Conservation (phyloP, 306 rosid genomes). For the Corylus heterophylla region DNA sequence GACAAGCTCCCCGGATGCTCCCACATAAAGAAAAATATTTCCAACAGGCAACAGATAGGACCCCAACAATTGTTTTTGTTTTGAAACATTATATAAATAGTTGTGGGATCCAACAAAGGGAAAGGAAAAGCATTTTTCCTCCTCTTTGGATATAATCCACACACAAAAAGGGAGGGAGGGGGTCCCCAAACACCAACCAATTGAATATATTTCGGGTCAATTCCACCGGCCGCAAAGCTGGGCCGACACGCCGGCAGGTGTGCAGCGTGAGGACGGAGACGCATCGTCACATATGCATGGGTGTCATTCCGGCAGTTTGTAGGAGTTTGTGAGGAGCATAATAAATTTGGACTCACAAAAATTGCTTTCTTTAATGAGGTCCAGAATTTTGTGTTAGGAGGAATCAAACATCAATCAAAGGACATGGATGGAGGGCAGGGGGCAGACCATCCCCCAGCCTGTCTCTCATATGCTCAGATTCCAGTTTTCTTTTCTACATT, state of each 20-base stretch:
- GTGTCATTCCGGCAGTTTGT: slow-evolving; percentile 13
- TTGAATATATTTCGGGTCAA: not conserved
- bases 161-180: not conserved
- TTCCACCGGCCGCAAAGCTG: slow-evolving; percentile 6
- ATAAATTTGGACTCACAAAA: slow-evolving; percentile 7
- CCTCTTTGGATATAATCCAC: slow-evolving; percentile 22
- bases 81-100: slow-evolving; percentile 11
- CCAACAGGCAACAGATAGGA: not conserved
- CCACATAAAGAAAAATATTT: not conserved
- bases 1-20: not conserved
- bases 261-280: slow-evolving; percentile 8
- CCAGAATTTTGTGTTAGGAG: not conserved
- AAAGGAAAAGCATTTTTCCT: slow-evolving; percentile 1
- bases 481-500: slow-evolving; percentile 36
- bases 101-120: slow-evolving; percentile 39
- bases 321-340: slow-evolving; percentile 6
- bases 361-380: not conserved
- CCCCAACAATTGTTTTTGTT: slow-evolving; percentile 4
- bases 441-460: slow-evolving; percentile 58
- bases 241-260: slow-evolving; percentile 26
- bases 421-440: slow-evolving; percentile 25
- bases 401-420: not conserved
- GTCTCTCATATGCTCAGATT: slow-evolving; percentile 55
- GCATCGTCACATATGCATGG: slow-evolving; percentile 25
- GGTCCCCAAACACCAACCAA: slow-evolving; percentile 22